A percentile compares a stretch with the other conserved stretches of the same genome.
These are phyloP conservation scores for Mycena indigotica DNA, from an alignment of 768 basidiomycete genomes.

Conservation along the genomic window DNA sequence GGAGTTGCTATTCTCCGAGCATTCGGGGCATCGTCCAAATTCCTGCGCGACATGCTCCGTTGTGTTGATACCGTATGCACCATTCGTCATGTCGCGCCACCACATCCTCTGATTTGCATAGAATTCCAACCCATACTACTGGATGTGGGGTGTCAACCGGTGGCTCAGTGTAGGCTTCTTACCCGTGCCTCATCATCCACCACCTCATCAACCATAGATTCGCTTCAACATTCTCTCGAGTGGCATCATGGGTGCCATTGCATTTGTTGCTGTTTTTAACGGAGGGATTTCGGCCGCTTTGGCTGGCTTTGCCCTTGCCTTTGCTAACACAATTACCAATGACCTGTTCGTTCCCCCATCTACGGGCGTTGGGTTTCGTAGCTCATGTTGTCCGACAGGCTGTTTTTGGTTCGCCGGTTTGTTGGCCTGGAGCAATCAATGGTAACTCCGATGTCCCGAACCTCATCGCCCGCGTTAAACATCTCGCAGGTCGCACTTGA, in stretches of 20 bases:
- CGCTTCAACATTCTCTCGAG: conserved; percentile 84
- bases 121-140: conserved; percentile 77
- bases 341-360: conserved; percentile 71
- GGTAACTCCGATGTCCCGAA: conserved; percentile 49
- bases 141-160: conserved; percentile 94
- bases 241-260: conserved; percentile 72
- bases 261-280: conserved; percentile 63
- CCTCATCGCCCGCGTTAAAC: too few relatives aligned
- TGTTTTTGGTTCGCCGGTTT: conserved; percentile 65
- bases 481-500: conserved; percentile 75
- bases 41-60: conserved; percentile 80
- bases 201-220: conserved; percentile 17
- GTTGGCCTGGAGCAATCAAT: conserved; percentile 91
- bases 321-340: conserved; percentile 72
- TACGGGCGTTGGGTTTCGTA: background rate
- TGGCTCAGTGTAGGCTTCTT: conserved; percentile 69
- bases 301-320: conserved; percentile 86
- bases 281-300: conserved; percentile 76
- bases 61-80: conserved; percentile 79
- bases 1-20: conserved; percentile 78
- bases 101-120: conserved; percentile 19
- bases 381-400: background rate
- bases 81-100: background rate
- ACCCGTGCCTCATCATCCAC: too few relatives aligned
- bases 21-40: conserved; percentile 87